phyloP scores from a whole-genome alignment of 192 early-diverging fungal genomes.

The Cladochytrium replicatum region DNA sequence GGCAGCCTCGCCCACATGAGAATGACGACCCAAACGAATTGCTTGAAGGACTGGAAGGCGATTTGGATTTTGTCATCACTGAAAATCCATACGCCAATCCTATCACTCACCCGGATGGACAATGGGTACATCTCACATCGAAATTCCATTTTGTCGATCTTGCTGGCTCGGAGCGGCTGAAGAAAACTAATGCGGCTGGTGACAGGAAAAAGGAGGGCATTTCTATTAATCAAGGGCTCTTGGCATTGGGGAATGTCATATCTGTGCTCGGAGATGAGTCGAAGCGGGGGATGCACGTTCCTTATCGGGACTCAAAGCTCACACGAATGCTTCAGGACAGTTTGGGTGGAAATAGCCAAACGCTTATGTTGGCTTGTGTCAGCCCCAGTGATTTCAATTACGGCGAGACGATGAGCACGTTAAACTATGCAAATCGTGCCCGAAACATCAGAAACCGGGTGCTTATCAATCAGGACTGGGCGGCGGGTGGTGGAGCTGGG shows the following conservation, averaged over 20 bases:
- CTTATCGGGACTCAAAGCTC: constrained; percentile 97
- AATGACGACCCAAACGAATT: neutral
- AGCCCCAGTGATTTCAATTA: constrained; percentile 69
- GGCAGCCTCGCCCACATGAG: neutral
- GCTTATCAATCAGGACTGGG: constrained; percentile 26
- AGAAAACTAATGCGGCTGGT: constrained; percentile 60
- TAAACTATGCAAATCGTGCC: constrained; percentile 68
- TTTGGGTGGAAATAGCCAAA: constrained; percentile 71
- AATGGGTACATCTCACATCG: constrained; percentile 22
- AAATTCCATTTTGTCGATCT: constrained; percentile 80
- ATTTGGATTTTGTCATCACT: neutral
- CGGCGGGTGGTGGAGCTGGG: constrained; percentile 1
- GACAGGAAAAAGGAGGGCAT: constrained; percentile 35
- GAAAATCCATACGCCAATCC: neutral
- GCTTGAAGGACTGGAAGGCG: too few species aligned
- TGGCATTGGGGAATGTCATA: constrained; percentile 96
- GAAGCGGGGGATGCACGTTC: constrained; percentile 50
- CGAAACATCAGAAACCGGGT: constrained; percentile 46
- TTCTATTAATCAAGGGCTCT: constrained; percentile 79
- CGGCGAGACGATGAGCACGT: constrained; percentile 86
- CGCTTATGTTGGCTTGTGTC: constrained; percentile 46
- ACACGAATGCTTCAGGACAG: constrained; percentile 80
- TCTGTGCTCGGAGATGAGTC: constrained; percentile 74
- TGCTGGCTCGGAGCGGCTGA: constrained; percentile 88
- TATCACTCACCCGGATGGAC: neutral